These are phyloP conservation scores for Macrocybe gigantea DNA, from an alignment of 768 basidiomycete genomes.

Conservation along the genomic window DNA sequence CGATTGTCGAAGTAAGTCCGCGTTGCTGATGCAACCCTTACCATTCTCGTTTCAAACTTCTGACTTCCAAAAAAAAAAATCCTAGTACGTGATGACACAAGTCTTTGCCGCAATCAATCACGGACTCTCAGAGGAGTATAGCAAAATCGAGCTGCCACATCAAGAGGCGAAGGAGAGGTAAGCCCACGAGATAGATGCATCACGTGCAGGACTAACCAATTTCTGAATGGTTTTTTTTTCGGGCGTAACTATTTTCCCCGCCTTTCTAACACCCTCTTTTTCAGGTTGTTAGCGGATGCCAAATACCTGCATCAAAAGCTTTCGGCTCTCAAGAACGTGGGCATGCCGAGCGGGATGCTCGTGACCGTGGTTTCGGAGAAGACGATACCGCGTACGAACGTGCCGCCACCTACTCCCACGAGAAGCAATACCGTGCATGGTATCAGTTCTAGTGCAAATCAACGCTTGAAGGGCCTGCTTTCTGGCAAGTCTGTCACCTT, in stretches of 20 bases:
- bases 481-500: slow-evolving; percentile 28
- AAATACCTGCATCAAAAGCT: slow-evolving; percentile 73
- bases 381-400: slow-evolving; percentile 34
- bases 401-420: slow-evolving; percentile 18
- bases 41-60: slow-evolving; percentile 5
- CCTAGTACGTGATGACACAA: slow-evolving; percentile 87
- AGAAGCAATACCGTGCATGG: slow-evolving; percentile 28
- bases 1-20: slow-evolving; percentile 73
- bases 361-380: slow-evolving; percentile 86
- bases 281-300: slow-evolving; percentile 77
- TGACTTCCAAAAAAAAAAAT: slow-evolving; percentile 5
- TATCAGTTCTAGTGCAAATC: slow-evolving; percentile 33
- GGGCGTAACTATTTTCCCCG: neutral
- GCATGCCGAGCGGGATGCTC: slow-evolving; percentile 69
- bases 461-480: slow-evolving; percentile 40
- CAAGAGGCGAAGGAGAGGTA: slow-evolving; percentile 85
- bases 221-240: neutral
- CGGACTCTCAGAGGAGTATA: slow-evolving; percentile 82
- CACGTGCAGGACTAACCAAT: neutral
- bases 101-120: slow-evolving; percentile 93
- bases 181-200: slow-evolving; percentile 14
- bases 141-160: slow-evolving; percentile 73
- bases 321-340: slow-evolving; percentile 66
- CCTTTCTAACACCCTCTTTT: neutral
- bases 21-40: slow-evolving; percentile 6